Evolutionary conservation across 2,329 filamentous ascomycete genomes (phyloP).

Genomic region (Botryotinia convoluta): DNA sequence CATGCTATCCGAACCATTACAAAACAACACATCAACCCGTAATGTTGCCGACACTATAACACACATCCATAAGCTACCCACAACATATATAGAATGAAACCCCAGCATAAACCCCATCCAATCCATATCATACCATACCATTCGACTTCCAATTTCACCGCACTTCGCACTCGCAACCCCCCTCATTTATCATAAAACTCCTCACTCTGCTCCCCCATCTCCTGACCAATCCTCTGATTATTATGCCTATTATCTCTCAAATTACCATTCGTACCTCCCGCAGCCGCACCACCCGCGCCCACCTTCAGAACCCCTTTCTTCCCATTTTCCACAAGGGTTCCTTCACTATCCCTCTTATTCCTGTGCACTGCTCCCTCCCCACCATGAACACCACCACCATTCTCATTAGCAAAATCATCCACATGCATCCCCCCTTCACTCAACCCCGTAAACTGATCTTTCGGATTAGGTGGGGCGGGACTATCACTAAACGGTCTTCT

Average conservation of each 20-base stretch:
- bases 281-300: background rate
- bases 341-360: background rate
- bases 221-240: background rate
- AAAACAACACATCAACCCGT: background rate
- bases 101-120: background rate
- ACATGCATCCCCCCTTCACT: background rate
- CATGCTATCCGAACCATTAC: background rate
- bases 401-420: background rate
- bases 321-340: conserved; percentile 6
- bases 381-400: background rate
- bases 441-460: conserved; percentile 28
- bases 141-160: background rate
- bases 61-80: rapidly evolving
- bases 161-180: too few relatives aligned
- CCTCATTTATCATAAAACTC: background rate
- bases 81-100: background rate
- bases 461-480: conserved; percentile 27
- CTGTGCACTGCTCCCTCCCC: background rate
- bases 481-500: conserved; percentile 23
- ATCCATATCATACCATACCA: background rate
- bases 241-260: background rate
- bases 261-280: background rate
- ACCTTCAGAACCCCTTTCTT: background rate
- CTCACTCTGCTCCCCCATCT: background rate
- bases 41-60: background rate